Conservation (phyloP, 2,329 filamentous ascomycete genomes). For the Laburnicola sp. region DNA sequence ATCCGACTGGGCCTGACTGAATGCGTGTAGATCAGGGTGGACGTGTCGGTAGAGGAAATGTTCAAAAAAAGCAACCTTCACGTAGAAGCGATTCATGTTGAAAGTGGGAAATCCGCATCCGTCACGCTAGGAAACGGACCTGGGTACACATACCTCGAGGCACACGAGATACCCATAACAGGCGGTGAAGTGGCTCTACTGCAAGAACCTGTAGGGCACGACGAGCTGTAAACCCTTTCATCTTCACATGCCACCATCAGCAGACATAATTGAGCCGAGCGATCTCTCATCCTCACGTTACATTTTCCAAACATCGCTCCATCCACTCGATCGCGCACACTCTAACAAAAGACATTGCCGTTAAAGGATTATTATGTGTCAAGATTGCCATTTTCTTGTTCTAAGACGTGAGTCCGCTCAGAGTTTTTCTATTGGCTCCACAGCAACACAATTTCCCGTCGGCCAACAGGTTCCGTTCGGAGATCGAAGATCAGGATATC, state of each 20-base stretch:
- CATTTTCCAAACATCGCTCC: neutral
- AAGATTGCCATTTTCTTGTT: conserved; percentile 1
- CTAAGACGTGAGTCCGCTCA: neutral
- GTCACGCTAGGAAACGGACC: neutral
- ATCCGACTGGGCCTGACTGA: neutral
- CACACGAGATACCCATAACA: neutral
- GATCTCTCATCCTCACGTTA: neutral
- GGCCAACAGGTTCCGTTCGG: neutral
- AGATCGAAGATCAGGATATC: neutral
- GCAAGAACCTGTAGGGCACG: neutral
- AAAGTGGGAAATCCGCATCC: neutral
- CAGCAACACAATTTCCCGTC: conserved; percentile 12
- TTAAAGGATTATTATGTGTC: conserved; percentile 14
- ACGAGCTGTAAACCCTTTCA: neutral
- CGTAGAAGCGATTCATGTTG: neutral
- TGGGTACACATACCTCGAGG: neutral
- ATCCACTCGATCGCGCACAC: conserved; percentile 4
- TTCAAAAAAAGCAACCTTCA: neutral
- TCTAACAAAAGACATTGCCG: conserved; percentile 13
- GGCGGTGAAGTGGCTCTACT: neutral
- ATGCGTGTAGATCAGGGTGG: neutral
- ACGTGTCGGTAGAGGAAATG: neutral
- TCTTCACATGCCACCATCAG: conserved; percentile 2
- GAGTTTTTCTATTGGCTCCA: conserved; percentile 13
- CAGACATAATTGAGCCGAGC: neutral